Conservation (phyloP, 805 yeast species). For the Lipomyces sp. region DNA sequence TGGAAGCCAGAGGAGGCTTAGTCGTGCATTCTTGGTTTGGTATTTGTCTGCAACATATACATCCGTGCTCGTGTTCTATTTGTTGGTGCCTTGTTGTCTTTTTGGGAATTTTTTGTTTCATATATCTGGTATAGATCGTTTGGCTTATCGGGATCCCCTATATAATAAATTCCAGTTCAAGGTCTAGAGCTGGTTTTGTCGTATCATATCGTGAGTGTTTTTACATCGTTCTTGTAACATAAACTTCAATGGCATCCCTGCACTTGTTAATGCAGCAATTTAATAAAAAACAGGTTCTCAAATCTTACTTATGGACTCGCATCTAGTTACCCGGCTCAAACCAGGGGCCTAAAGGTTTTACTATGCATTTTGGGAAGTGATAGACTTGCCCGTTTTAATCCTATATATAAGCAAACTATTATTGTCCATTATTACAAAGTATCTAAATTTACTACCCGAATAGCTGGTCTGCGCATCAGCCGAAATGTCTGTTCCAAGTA, state of each 20-base stretch:
- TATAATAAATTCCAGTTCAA: too few relatives aligned
- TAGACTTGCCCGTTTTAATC: neutral
- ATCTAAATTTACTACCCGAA: too few relatives aligned
- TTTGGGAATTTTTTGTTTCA: neutral
- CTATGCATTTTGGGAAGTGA: neutral
- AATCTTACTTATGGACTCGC: too few relatives aligned
- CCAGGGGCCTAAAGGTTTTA: neutral
- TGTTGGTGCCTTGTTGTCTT: neutral
- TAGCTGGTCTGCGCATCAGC: neutral
- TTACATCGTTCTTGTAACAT: too few relatives aligned
- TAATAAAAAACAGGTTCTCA: too few relatives aligned
- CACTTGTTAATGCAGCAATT: too few relatives aligned
- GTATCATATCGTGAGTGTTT: too few relatives aligned
- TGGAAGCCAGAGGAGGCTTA: neutral
- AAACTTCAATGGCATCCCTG: too few relatives aligned
- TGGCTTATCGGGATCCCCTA: too few relatives aligned
- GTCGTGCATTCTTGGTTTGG: neutral
- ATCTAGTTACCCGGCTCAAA: neutral
- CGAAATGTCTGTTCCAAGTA: slow-evolving; percentile 35
- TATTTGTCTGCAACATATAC: neutral
- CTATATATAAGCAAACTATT: neutral
- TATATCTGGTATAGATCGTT: neutral
- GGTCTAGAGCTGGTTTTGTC: too few relatives aligned
- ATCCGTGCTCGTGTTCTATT: neutral
- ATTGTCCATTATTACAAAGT: too few relatives aligned